Conservation (phyloP, 129 eudicot genomes). For the Glebionis coronaria region DNA sequence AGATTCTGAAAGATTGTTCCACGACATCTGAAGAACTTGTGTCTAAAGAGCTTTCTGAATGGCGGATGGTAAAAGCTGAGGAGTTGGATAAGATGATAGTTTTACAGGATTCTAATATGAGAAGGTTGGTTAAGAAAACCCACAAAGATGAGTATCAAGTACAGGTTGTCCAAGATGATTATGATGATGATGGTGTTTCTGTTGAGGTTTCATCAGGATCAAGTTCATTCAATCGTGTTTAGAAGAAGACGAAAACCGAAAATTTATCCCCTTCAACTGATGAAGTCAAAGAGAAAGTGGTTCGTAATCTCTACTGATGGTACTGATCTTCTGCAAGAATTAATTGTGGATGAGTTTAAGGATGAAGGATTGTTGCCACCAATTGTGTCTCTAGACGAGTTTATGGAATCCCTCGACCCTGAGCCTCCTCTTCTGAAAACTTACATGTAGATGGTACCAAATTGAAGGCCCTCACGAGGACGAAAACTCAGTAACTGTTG, state of each 20-base stretch:
- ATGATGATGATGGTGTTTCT: slow-evolving; percentile 44
- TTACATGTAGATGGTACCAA: slow-evolving; percentile 42
- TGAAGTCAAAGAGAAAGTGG: slow-evolving; percentile 27
- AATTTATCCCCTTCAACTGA: slow-evolving; percentile 23
- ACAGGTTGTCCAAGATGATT: slow-evolving; percentile 58
- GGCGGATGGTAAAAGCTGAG: slow-evolving; percentile 33
- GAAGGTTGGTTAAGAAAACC: slow-evolving; percentile 82
- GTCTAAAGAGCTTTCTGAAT: slow-evolving; percentile 28
- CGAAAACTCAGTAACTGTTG: slow-evolving; percentile 25
- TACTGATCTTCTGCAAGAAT: slow-evolving; percentile 77
- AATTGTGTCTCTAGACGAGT: slow-evolving; percentile 75
- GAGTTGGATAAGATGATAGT: slow-evolving; percentile 28
- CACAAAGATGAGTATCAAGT: slow-evolving; percentile 91
- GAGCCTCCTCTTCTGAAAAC: slow-evolving; percentile 83
- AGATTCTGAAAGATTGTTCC: slow-evolving; percentile 78
- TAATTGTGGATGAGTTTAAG: slow-evolving; percentile 76
- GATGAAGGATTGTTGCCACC: slow-evolving; percentile 82
- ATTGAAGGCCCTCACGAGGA: slow-evolving; percentile 12
- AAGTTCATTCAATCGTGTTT: slow-evolving; percentile 22
- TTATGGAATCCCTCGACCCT: slow-evolving; percentile 70
- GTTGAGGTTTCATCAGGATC: slow-evolving; percentile 63
- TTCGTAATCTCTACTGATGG: slow-evolving; percentile 67
- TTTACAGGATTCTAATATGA: slow-evolving; percentile 62
- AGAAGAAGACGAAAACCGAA: slow-evolving; percentile 26
- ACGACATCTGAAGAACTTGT: slow-evolving; percentile 87